A percentile compares a stretch with the other conserved stretches of the same genome.
These are phyloP conservation scores for Fusarium beomiforme DNA, from an alignment of 2,329 filamentous ascomycete species.

Conservation along the genomic window DNA sequence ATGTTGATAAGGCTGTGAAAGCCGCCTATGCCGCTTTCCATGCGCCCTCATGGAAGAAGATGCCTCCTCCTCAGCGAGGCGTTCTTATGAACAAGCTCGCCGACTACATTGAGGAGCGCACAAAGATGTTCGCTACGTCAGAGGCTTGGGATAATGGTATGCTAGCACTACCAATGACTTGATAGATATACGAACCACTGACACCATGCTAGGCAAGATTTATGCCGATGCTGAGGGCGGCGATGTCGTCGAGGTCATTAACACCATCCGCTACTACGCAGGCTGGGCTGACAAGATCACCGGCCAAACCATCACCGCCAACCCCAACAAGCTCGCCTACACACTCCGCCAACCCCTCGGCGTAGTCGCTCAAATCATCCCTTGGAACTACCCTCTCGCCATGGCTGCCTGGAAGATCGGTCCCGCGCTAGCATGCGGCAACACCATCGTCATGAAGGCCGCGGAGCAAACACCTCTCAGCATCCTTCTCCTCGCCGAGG, in stretches of 20 bases:
- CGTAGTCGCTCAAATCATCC: slow-evolving; percentile 85
- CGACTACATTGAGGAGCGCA: slow-evolving; percentile 67
- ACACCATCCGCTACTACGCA: slow-evolving; percentile 54
- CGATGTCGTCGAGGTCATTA: slow-evolving; percentile 64
- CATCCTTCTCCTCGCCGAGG: slow-evolving; percentile 68
- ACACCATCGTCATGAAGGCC: slow-evolving; percentile 76
- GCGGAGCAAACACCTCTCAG: slow-evolving; percentile 81
- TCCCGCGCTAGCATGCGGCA: slow-evolving; percentile 75
- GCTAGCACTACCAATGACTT: background rate
- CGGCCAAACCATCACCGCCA: slow-evolving; percentile 82
- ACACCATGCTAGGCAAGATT: slow-evolving; percentile 58
- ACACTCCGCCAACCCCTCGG: slow-evolving; percentile 67
- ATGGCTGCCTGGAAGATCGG: slow-evolving; percentile 85
- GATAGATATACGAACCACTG: slow-evolving; percentile 58
- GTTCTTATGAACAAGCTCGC: slow-evolving; percentile 75
- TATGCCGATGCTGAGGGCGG: slow-evolving; percentile 68
- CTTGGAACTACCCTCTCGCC: slow-evolving; percentile 84
- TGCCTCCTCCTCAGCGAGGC: slow-evolving; percentile 72
- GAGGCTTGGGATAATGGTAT: slow-evolving; percentile 75
- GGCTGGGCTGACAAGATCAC: slow-evolving; percentile 89
- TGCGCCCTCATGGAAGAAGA: slow-evolving; percentile 72
- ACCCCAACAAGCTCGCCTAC: slow-evolving; percentile 81
- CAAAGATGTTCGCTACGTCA: slow-evolving; percentile 55
- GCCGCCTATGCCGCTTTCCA: slow-evolving; percentile 73
- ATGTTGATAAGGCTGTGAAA: slow-evolving; percentile 45